These are phyloP conservation scores for Cytospora mali DNA, from an alignment of 2,329 filamentous ascomycete species.

Conservation along the genomic window DNA sequence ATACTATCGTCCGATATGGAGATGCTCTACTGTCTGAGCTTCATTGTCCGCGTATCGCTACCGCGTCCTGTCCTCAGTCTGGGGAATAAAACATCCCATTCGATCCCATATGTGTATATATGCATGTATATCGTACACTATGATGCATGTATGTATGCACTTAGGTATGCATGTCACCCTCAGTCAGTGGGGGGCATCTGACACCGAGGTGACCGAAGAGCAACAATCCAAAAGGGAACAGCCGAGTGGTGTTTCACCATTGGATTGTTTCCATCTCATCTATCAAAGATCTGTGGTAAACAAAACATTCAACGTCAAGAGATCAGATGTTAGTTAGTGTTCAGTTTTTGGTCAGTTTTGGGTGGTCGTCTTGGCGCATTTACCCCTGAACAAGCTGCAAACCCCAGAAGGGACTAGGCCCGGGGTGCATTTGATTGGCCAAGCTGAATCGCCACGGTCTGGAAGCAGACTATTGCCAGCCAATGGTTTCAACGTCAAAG, in stretches of 20 bases:
- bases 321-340: constrained; percentile 16
- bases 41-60: not conserved
- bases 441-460: not conserved
- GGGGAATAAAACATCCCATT: constrained; percentile 5
- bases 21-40: not conserved
- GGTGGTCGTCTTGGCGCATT: not conserved
- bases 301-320: not conserved
- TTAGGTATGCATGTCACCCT: not conserved
- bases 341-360: not conserved
- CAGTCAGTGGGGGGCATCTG: no score
- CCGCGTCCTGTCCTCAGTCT: constrained; percentile 1
- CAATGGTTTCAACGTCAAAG: not conserved
- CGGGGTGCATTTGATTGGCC: not conserved
- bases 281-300: constrained; percentile 14
- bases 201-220: not conserved
- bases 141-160: not conserved
- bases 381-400: not conserved
- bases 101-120: not conserved
- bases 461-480: not conserved
- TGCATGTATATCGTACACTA: no score
- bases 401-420: not conserved
- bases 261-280: constrained; percentile 8
- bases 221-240: not conserved
- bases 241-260: not conserved
- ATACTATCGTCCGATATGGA: constrained; percentile 15